These are phyloP conservation scores for Setaria viridis DNA, from an alignment of 202 grass and related monocot species.

Conservation along the genomic window DNA sequence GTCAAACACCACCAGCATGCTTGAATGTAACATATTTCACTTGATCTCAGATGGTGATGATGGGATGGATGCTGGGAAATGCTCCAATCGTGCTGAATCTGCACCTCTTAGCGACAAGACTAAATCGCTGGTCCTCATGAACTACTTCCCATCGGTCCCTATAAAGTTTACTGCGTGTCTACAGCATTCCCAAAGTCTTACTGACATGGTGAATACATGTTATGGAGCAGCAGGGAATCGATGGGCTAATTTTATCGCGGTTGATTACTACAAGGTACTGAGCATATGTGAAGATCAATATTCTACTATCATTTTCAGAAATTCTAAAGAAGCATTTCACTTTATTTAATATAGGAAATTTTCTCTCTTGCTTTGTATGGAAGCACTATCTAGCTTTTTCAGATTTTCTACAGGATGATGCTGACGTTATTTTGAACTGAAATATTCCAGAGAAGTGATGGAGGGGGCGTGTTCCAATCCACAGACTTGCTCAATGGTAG, in stretches of 20 bases:
- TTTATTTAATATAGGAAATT: background rate
- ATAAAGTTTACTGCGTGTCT: conserved; percentile 66
- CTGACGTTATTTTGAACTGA: conserved; percentile 21
- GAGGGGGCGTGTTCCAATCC: conserved; percentile 67
- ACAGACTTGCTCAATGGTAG: conserved; percentile 87
- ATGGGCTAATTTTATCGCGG: conserved; percentile 91
- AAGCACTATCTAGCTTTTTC: conserved; percentile 1
- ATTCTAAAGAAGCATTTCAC: background rate
- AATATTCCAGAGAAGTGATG: conserved; percentile 74
- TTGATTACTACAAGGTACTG: conserved; percentile 95
- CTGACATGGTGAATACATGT: conserved; percentile 82
- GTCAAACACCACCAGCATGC: background rate
- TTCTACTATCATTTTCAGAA: background rate
- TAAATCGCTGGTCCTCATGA: conserved; percentile 92
- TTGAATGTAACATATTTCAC: background rate
- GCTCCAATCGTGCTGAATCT: conserved; percentile 84
- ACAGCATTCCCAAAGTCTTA: conserved; percentile 70
- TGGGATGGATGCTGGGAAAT: conserved; percentile 83
- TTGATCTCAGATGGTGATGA: conserved; percentile 75
- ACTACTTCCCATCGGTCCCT: conserved; percentile 80
- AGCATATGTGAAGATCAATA: background rate
- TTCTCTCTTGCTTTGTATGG: background rate
- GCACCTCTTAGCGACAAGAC: conserved; percentile 66
- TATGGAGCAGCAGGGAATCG: conserved; percentile 59
- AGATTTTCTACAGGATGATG: background rate